phyloP scores from a whole-genome alignment of 805 yeast genomes.

The Grigorovia humatica region DNA sequence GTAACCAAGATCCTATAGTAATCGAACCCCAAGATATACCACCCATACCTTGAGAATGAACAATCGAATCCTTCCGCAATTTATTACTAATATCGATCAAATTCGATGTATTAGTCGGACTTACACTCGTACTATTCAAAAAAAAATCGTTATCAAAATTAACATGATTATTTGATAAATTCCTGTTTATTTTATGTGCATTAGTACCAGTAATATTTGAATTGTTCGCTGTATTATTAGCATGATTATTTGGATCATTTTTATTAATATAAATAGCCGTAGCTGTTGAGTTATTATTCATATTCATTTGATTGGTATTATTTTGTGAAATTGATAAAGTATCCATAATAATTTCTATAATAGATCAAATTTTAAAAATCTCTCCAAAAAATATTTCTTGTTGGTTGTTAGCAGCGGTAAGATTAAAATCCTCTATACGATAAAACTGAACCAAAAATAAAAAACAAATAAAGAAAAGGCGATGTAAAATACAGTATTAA shows the following conservation, averaged over 20 bases:
- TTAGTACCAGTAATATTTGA: too few relatives aligned
- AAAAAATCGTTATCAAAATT: slow-evolving; percentile 9
- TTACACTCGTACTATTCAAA: slow-evolving; percentile 1
- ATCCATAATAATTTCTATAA: not conserved
- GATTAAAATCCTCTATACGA: too few relatives aligned
- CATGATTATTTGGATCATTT: not conserved
- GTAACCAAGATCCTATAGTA: slow-evolving; percentile 90
- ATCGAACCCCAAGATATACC: slow-evolving; percentile 97
- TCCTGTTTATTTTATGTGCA: not conserved
- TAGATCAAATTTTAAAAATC: too few relatives aligned
- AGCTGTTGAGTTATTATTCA: not conserved
- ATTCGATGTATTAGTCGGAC: slow-evolving; percentile 3
- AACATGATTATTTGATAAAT: not conserved
- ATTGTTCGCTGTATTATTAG: not conserved
- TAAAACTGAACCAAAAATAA: too few relatives aligned
- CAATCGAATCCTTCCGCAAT: slow-evolving; percentile 63
- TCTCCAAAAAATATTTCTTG: too few relatives aligned
- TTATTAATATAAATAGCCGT: not conserved
- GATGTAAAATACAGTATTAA: not conserved
- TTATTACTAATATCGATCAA: slow-evolving; percentile 1
- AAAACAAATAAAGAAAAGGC: not conserved
- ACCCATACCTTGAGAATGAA: slow-evolving; percentile 96
- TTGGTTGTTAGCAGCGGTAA: too few relatives aligned
- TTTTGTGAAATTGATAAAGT: not conserved
- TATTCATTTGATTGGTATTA: not conserved